These are phyloP conservation scores for Arachnopeziza araneosa DNA, from an alignment of 2,329 filamentous ascomycete species.

Conservation along the genomic window DNA sequence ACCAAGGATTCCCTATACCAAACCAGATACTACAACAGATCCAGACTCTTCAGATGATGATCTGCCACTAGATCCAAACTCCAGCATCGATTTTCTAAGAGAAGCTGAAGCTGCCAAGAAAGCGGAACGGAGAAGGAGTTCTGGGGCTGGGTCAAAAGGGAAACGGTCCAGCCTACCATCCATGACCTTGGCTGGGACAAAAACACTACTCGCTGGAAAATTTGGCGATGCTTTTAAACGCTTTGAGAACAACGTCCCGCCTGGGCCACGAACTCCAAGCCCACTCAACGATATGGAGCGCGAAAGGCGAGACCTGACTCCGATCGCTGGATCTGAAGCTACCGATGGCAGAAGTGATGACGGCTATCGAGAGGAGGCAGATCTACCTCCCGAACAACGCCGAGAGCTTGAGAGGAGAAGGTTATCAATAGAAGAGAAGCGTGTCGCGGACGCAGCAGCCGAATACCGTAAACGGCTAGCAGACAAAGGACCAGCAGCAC, in stretches of 20 bases:
- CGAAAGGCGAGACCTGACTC: conserved; percentile 46
- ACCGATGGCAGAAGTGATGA: conserved; percentile 62
- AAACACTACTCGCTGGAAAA: conserved; percentile 77
- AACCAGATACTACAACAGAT: conserved; percentile 29
- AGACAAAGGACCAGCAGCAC: conserved; percentile 48
- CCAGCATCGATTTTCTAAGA: conserved; percentile 78
- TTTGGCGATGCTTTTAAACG: conserved; percentile 93
- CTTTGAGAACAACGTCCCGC: conserved; percentile 56
- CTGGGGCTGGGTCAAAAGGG: conserved; percentile 45
- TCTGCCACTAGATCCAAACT: conserved; percentile 46
- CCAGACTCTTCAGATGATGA: conserved; percentile 27
- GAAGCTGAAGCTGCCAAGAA: conserved; percentile 59
- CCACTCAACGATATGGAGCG: conserved; percentile 35
- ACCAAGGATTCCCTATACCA: conserved; percentile 16
- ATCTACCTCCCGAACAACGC: conserved; percentile 79
- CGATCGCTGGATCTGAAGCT: conserved; percentile 71
- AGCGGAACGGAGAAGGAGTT: conserved; percentile 46
- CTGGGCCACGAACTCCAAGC: conserved; percentile 38
- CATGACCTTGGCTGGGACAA: conserved; percentile 65
- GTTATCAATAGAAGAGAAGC: conserved; percentile 80
- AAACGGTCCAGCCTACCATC: conserved; percentile 70
- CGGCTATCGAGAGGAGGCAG: conserved; percentile 55
- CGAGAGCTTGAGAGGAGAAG: conserved; percentile 81
- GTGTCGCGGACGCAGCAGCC: conserved; percentile 82
- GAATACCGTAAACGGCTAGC: conserved; percentile 78